A percentile compares a stretch with the other conserved stretches of the same genome.
Conservation (phyloP, 169 alveolate genomes). For the Plasmodium inui region DNA sequence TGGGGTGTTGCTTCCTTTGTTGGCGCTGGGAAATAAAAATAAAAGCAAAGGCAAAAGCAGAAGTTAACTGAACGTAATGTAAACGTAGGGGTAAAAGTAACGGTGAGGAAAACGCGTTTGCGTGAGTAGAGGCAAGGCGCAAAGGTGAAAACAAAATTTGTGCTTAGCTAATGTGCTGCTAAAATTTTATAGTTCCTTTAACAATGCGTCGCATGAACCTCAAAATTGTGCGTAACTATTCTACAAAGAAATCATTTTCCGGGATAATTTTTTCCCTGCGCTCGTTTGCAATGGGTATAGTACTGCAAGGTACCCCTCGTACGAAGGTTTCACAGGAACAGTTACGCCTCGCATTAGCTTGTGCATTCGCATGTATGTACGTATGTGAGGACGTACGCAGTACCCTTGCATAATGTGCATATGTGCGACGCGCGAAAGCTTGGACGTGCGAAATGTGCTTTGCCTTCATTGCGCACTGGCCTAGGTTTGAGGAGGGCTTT, state of each 20-base stretch:
- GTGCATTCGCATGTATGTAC: neutral
- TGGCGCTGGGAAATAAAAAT: neutral
- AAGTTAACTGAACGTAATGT: too few species aligned
- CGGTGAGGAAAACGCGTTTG: neutral
- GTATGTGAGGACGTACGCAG: neutral
- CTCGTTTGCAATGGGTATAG: neutral
- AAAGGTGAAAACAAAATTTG: neutral
- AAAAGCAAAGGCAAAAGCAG: neutral
- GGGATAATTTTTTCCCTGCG: neutral
- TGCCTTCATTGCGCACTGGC: conserved; percentile 4
- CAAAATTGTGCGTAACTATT: neutral
- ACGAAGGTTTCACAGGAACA: neutral
- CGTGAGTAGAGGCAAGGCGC: neutral
- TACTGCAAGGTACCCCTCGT: neutral
- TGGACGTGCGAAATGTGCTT: neutral
- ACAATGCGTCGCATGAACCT: neutral
- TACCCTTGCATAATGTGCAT: neutral
- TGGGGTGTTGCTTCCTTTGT: neutral
- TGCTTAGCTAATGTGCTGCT: neutral
- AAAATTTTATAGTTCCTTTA: neutral
- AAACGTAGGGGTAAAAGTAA: neutral
- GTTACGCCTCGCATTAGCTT: neutral
- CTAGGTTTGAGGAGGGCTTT: neutral
- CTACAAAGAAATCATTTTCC: neutral
- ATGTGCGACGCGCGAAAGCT: neutral